Conservation (phyloP, 768 basidiomycete species). For the Suillus placidus region DNA sequence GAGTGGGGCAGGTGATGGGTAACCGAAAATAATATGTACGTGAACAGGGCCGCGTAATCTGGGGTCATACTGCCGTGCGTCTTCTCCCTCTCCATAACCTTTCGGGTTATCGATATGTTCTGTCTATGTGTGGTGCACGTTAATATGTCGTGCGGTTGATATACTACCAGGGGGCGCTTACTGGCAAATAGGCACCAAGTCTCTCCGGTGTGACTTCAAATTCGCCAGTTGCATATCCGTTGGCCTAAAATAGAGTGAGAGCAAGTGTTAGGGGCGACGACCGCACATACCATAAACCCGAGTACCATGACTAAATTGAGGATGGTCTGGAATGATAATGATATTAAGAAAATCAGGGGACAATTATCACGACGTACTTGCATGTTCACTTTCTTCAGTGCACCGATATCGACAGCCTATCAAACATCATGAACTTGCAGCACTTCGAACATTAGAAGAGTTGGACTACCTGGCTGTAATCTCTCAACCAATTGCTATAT, state of each 20-base stretch:
- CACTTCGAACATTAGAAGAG: background rate
- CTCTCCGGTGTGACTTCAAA: conserved; percentile 87
- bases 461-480: conserved; percentile 70
- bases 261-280: background rate
- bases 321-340: conserved; percentile 58
- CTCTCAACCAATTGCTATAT: conserved; percentile 81
- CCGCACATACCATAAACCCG: conserved; percentile 72
- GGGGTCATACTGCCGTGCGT: conserved; percentile 77
- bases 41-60: conserved; percentile 82
- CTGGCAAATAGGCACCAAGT: conserved; percentile 83
- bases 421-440: background rate
- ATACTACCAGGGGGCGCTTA: conserved; percentile 33
- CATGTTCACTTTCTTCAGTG: conserved; percentile 69
- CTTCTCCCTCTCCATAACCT: conserved; percentile 84
- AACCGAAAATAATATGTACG: conserved; percentile 37
- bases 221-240: conserved; percentile 80
- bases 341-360: background rate
- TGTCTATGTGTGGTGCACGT: conserved; percentile 41
- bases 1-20: background rate
- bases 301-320: conserved; percentile 88
- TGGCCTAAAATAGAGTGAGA: conserved; percentile 46
- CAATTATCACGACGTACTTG: conserved; percentile 48
- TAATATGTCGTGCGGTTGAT: background rate
- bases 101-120: conserved; percentile 95
- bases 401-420: conserved; percentile 83